phyloP scores from a whole-genome alignment of 75 land plant species.

The Picea glauca region DNA sequence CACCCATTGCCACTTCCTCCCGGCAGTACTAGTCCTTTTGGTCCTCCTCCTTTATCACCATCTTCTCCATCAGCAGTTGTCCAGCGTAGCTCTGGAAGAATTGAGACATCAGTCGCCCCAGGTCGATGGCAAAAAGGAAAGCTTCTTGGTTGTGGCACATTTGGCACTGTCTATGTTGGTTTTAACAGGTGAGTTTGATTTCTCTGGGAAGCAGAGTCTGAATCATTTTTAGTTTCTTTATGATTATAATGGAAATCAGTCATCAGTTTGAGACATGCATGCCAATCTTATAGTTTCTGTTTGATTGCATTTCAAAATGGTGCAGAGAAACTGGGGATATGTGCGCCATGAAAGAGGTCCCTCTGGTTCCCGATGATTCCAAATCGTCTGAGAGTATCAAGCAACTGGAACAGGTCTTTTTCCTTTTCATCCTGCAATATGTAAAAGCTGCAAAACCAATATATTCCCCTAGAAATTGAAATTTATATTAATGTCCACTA shows the following conservation, averaged over 20 bases:
- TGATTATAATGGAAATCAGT: not conserved
- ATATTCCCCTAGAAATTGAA: not conserved
- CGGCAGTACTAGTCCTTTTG: conserved; percentile 7
- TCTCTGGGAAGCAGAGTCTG: not conserved
- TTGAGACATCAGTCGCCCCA: conserved; percentile 27
- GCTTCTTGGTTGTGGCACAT: conserved; percentile 96
- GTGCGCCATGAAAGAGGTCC: conserved; percentile 99
- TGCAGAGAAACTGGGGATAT: conserved; percentile 86
- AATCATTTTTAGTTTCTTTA: not conserved
- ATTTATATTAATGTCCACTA: no score
- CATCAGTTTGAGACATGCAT: conserved; percentile 5
- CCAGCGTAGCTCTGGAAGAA: conserved; percentile 19
- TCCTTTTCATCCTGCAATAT: not conserved
- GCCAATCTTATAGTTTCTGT: not conserved
- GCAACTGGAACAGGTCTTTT: conserved; percentile 81
- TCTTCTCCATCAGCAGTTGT: conserved; percentile 24
- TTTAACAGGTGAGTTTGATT: conserved; percentile 45
- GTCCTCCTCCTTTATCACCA: conserved; percentile 9
- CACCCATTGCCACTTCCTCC: conserved; percentile 85
- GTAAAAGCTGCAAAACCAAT: not conserved
- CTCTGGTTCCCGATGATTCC: conserved; percentile 77
- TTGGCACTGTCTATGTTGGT: conserved; percentile 89
- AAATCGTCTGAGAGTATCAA: conserved; percentile 83
- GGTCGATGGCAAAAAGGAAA: conserved; percentile 79
- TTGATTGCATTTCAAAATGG: conserved; percentile 5